A percentile compares a stretch with the other conserved stretches of the same genome.
These are phyloP conservation scores for Camillea tinctor DNA, from an alignment of 2,329 filamentous ascomycete species.

Conservation along the genomic window DNA sequence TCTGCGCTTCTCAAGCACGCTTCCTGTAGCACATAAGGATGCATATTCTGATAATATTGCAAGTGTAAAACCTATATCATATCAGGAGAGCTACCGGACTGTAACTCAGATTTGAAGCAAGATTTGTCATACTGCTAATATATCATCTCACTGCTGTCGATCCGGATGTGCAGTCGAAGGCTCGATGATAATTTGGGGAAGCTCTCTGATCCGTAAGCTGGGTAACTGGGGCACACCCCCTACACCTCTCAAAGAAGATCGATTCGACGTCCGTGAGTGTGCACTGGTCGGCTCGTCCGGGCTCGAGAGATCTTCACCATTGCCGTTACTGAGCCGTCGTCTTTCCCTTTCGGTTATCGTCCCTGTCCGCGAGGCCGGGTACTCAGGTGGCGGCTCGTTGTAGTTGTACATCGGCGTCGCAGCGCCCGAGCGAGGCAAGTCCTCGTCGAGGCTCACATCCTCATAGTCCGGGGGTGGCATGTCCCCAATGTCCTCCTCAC, in stretches of 20 bases:
- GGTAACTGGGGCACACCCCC: slow-evolving; percentile 49
- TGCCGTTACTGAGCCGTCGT: slow-evolving; percentile 33
- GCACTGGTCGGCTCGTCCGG: slow-evolving; percentile 11
- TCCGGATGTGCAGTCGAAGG: slow-evolving; percentile 43
- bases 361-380: slow-evolving; percentile 40
- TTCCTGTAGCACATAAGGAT: too few species aligned
- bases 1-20: too few species aligned
- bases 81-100: neutral
- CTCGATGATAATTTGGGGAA: slow-evolving; percentile 61
- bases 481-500: slow-evolving; percentile 49
- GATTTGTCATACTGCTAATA: neutral
- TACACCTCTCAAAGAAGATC: slow-evolving; percentile 32
- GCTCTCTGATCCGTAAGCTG: slow-evolving; percentile 46
- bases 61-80: neutral
- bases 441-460: slow-evolving; percentile 45
- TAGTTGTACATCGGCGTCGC: slow-evolving; percentile 37
- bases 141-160: slow-evolving; percentile 7
- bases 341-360: slow-evolving; percentile 19
- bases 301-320: slow-evolving; percentile 27
- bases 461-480: slow-evolving; percentile 57
- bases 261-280: slow-evolving; percentile 17
- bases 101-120: neutral
- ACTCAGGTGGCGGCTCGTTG: slow-evolving; percentile 51
- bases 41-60: neutral
- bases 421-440: slow-evolving; percentile 31